Percentiles rank a stretch among this genome's conserved stretches.
phyloP scores from a whole-genome alignment of 495 filamentous ascomycete species.

The Wilcoxina mikolae region DNA sequence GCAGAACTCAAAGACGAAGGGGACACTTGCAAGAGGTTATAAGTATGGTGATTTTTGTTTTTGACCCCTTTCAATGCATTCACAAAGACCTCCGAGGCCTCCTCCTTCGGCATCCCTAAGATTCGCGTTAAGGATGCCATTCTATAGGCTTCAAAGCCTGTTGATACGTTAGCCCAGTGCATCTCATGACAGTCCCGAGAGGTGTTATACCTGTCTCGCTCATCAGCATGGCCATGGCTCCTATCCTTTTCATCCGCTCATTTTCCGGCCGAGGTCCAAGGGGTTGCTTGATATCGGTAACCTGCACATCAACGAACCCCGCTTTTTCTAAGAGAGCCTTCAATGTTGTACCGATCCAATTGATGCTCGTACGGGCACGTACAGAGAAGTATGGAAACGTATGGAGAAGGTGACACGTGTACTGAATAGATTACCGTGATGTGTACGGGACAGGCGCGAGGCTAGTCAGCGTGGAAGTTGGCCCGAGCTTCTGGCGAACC shows the following conservation, averaged over 20 bases:
- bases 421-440: too few relatives aligned
- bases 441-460: too few relatives aligned
- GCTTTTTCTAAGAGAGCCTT: slow-evolving; percentile 13
- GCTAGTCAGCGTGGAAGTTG: too few relatives aligned
- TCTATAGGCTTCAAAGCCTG: background rate
- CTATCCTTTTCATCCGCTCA: too few relatives aligned
- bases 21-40: background rate
- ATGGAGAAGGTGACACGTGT: too few relatives aligned
- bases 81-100: background rate
- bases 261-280: slow-evolving; percentile 11
- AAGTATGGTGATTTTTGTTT: background rate
- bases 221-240: background rate
- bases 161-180: background rate
- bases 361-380: too few relatives aligned
- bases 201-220: background rate
- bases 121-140: background rate
- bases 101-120: background rate
- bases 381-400: too few relatives aligned
- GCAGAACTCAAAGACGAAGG: too few relatives aligned
- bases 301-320: slow-evolving; percentile 29
- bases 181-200: background rate
- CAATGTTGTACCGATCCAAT: too few relatives aligned
- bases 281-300: slow-evolving; percentile 9
- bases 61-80: background rate
- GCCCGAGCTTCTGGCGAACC: too few relatives aligned